Base-by-base conservation (phyloP, 2,329 filamentous ascomycete genomes). In the Sporothrix humicola region DNA sequence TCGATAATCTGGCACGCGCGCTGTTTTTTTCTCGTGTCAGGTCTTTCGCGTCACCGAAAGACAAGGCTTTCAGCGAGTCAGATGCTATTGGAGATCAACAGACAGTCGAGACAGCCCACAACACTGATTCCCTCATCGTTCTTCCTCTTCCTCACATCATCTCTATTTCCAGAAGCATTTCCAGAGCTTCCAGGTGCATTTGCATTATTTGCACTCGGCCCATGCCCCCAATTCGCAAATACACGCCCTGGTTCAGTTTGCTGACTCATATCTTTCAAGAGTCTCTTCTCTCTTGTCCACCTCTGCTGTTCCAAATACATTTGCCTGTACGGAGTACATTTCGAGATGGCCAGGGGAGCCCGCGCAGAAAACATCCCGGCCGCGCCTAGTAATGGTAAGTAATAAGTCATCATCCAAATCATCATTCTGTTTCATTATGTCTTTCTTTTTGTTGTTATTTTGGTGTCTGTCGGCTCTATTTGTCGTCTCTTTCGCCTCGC, bases 211-310 rank as follows among this genome's bases (percentile, higher is more conserved):
- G 31, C 31, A 46, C 37, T 63, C 42, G 10, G 20, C 15, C 61
- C 42, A 66, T 42, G 13, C 61, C 42, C 61, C 61, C 26, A 17
- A 8, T 37, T 31, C 56, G 7, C 46, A 17, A 17, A 66, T 48
- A 20, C 61, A 66, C 42, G 7, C 61, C 61, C 58, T 26, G 10
- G 56, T 20, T n/a, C 13, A 5, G 17, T 48, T 37, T 71, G 74
- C 74, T 75, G 72, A 75, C 69, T 75, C 74, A 75, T 69, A 73
- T 46, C 70, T 61, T 26, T 71, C 56, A 17, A 26, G 26, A 15
- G 6, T 48, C 42, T 63, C 9, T 66, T 20, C 9, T 20, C n/a
- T n/a, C 37, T 13, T 46, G n/a, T 58, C 26, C 48, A 26, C 26
- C 26, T 15, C 54, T 42, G 37, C 42, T 61, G 37, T 50, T 15